Conservation (phyloP, 495 filamentous ascomycete genomes). For the Daldinia decipiens region DNA sequence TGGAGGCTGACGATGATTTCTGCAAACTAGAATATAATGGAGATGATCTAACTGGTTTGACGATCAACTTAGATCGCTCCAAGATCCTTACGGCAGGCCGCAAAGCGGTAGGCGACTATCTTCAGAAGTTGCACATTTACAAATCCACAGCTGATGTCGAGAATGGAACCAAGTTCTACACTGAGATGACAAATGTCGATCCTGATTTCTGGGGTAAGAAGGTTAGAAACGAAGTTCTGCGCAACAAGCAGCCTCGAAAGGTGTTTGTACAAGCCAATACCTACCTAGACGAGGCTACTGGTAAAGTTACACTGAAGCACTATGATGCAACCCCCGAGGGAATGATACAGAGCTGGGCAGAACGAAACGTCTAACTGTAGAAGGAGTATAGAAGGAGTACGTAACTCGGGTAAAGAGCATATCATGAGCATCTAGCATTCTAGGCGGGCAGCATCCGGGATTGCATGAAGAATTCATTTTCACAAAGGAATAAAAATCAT, state of each 20-base stretch:
- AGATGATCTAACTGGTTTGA: slow-evolving; percentile 81
- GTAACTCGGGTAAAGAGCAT: slow-evolving; percentile 21
- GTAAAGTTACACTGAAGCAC: slow-evolving; percentile 81
- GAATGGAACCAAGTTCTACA: slow-evolving; percentile 78
- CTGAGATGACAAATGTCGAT: slow-evolving; percentile 81
- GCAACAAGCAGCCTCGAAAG: slow-evolving; percentile 91
- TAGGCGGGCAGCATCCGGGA: not conserved
- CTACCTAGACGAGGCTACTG: slow-evolving; percentile 69
- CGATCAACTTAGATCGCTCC: slow-evolving; percentile 79
- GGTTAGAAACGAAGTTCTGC: slow-evolving; percentile 80
- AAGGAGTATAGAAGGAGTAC: not conserved
- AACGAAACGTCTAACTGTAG: slow-evolving; percentile 53
- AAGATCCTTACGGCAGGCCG: slow-evolving; percentile 76
- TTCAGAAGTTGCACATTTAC: slow-evolving; percentile 91
- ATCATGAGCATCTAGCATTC: slow-evolving; percentile 27
- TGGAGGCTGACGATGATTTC: slow-evolving; percentile 84
- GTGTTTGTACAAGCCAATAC: slow-evolving; percentile 98
- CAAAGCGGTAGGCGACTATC: slow-evolving; percentile 85
- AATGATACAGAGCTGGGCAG: slow-evolving; percentile 90
- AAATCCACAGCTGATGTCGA: slow-evolving; percentile 90
- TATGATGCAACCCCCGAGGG: slow-evolving; percentile 89
- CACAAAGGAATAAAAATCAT: not conserved
- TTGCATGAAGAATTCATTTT: slow-evolving; percentile 6
- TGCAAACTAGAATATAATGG: slow-evolving; percentile 78
- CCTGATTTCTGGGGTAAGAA: slow-evolving; percentile 80